Evolutionary conservation across 1,284 basidiomycete genomes (phyloP).

Genomic region (Limonomyces culmigenus): DNA sequence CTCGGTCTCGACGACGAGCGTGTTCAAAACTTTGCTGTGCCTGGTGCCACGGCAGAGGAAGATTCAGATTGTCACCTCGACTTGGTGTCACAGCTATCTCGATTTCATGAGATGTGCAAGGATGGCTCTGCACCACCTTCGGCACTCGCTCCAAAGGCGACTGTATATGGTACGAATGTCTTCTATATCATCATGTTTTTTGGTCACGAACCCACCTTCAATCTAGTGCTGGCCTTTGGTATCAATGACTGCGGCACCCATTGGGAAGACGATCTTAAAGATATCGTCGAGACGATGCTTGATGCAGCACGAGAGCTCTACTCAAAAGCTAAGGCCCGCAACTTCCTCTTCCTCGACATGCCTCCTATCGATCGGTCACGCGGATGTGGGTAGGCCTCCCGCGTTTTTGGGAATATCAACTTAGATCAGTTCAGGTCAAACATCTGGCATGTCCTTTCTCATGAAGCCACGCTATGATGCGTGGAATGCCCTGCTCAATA

Average conservation of each 20-base stretch:
- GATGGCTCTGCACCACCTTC: conserved; percentile 1
- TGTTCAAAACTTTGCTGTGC: conserved; percentile 7
- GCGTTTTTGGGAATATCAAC: not conserved
- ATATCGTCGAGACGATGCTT: conserved; percentile 9
- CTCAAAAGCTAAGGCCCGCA: conserved; percentile 10
- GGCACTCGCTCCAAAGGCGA: conserved; percentile 4
- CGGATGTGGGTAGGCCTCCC: conserved; percentile 5
- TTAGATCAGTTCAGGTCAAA: not conserved
- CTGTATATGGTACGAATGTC: conserved; percentile 5
- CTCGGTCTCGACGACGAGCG: not conserved
- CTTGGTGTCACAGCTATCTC: no score
- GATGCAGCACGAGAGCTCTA: conserved; percentile 11
- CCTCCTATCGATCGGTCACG: conserved; percentile 12
- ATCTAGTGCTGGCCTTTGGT: conserved; percentile 8
- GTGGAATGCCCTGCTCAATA: conserved; percentile 15
- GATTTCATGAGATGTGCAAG: conserved; percentile 5
- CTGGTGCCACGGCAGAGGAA: conserved; percentile 9
- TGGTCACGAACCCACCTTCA: not conserved
- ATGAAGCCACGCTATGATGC: conserved; percentile 10
- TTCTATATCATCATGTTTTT: conserved; percentile 1
- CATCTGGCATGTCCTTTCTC: conserved; percentile 2
- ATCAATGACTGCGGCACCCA: conserved; percentile 12
- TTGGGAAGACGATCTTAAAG: conserved; percentile 8
- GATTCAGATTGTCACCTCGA: conserved; percentile 8
- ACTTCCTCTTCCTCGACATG: conserved; percentile 13